Percentiles rank a stretch among this genome's conserved stretches.
Evolutionary conservation across 164 flowering plant genomes (phyloP).

Genomic region (Vitis amurensis): DNA sequence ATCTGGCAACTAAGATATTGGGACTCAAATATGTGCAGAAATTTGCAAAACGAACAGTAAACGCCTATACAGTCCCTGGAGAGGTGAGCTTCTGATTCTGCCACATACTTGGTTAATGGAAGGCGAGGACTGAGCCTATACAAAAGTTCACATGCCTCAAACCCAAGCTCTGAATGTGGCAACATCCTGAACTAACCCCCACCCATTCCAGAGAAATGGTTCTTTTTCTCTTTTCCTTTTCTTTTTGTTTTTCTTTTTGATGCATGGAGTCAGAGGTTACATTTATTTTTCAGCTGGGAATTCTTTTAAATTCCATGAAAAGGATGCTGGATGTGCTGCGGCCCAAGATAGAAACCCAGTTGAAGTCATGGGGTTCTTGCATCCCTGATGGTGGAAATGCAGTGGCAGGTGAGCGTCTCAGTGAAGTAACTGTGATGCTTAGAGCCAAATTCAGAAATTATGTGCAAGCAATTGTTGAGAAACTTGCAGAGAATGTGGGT

Average conservation of each 20-base stretch:
- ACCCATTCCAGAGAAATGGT: no score
- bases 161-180: no score
- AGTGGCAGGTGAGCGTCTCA: conserved; percentile 80
- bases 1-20: conserved; percentile 66
- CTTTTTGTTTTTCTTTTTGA: no score
- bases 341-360: conserved; percentile 73
- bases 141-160: no score
- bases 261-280: no score
- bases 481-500: conserved; percentile 88
- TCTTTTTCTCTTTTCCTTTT: no score
- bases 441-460: conserved; percentile 89
- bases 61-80: conserved; percentile 61
- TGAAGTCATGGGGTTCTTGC: conserved; percentile 87
- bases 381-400: conserved; percentile 66
- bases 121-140: no score
- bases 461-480: conserved; percentile 83
- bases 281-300: conserved; percentile 63
- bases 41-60: conserved; percentile 63
- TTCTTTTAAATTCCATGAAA: conserved; percentile 86
- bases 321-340: conserved; percentile 84
- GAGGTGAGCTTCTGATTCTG: conserved; percentile 53
- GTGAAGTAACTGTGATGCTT: conserved; percentile 92
- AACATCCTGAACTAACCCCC: no score
- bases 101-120: no score
- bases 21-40: conserved; percentile 91